A percentile compares a stretch with the other conserved stretches of the same genome.
Conservation (phyloP, 169 alveolate species). For the Cardiosporidium cionae region DNA sequence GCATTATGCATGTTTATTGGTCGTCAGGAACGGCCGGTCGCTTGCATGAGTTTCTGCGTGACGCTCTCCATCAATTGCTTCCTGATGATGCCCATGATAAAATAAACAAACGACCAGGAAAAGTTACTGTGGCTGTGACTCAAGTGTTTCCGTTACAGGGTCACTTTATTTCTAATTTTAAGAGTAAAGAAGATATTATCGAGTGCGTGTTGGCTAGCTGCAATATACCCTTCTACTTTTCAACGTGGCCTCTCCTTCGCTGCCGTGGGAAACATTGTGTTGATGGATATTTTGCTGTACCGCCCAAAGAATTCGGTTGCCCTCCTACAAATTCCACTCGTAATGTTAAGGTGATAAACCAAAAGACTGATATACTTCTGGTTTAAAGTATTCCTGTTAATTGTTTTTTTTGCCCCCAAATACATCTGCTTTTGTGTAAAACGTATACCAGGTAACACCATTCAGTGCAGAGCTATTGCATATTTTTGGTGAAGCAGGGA, state of each 20-base stretch:
- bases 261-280: conserved; percentile 25
- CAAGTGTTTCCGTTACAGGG: conserved; percentile 24
- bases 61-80: conserved; percentile 11
- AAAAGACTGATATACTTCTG: neutral
- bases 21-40: conserved; percentile 19
- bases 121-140: conserved; percentile 24
- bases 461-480: neutral
- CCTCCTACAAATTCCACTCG: conserved; percentile 14
- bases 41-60: conserved; percentile 2
- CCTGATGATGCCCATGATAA: conserved; percentile 23
- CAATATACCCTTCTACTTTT: conserved; percentile 26
- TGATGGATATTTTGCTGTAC: conserved; percentile 30
- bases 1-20: neutral
- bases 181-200: conserved; percentile 13
- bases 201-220: conserved; percentile 30
- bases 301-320: conserved; percentile 24
- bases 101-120: conserved; percentile 8
- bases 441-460: neutral
- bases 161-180: conserved; percentile 8
- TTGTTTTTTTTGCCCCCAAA: neutral
- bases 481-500: neutral
- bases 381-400: neutral
- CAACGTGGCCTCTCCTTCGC: conserved; percentile 27
- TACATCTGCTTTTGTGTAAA: neutral
- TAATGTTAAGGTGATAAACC: conserved; percentile 8